Percentiles rank a stretch among this genome's conserved stretches.
These are phyloP conservation scores for Solanum medicagineum DNA, from an alignment of 257 asterid genomes.

Conservation along the genomic window DNA sequence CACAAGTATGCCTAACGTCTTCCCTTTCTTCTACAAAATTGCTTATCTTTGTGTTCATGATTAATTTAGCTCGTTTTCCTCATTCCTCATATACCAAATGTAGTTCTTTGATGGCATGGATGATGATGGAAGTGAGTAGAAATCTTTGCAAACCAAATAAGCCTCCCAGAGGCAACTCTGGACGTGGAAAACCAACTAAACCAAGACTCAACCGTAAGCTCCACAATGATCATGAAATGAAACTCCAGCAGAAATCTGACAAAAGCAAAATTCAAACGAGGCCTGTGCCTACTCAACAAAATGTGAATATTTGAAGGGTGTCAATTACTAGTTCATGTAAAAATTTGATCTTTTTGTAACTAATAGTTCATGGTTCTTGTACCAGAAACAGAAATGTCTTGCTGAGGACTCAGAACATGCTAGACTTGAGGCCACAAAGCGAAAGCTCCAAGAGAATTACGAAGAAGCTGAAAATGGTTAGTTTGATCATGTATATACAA, in stretches of 20 bases:
- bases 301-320: conserved; percentile 20
- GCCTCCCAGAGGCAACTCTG: conserved; percentile 20
- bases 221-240: conserved; percentile 13
- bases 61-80: conserved; percentile 7
- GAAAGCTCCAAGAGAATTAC: conserved; percentile 82
- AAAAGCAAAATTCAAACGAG: conserved; percentile 5
- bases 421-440: conserved; percentile 62
- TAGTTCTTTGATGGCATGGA: conserved; percentile 94
- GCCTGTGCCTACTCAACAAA: conserved; percentile 30
- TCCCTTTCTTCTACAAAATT: background rate
- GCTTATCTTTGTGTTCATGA: background rate
- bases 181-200: background rate
- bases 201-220: background rate
- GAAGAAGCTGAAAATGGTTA: conserved; percentile 76
- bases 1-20: conserved; percentile 34
- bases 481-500: background rate
- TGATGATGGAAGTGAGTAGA: conserved; percentile 87
- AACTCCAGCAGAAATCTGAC: conserved; percentile 22
- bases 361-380: background rate
- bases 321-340: background rate
- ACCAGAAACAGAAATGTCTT: conserved; percentile 25
- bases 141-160: conserved; percentile 24
- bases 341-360: background rate
- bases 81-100: background rate
- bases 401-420: conserved; percentile 26